Evolutionary conservation across 257 asterid genomes (phyloP), one percentile per base, ranked within the genome.

Genomic region (Capsicum chinense): DNA sequence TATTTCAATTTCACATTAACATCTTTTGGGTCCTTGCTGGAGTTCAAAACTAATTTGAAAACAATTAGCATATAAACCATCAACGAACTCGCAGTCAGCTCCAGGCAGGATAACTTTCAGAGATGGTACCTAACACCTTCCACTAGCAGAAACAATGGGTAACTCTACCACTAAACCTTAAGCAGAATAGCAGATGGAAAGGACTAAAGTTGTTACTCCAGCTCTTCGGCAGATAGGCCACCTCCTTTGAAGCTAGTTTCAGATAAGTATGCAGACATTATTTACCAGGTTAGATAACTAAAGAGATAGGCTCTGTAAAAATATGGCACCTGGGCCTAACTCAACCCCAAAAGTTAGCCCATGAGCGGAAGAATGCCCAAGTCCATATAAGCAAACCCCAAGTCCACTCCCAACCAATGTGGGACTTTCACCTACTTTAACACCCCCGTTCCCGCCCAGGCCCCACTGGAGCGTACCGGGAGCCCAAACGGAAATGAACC

Each of bases 81-180:
- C 63, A 33, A 76, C 54, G 81, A 74, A 52, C 80, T 19, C 80
- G 42, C 79, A 74, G 80, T 74, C 60, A 74, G 62, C 56, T 19
- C 39, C 58, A 74, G 3, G 62, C 58, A 74, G 60, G 60, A 74
- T 21, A 19, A 74, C 16, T 74, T 74, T 74, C 44, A 74, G 62
- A 76, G 39, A 69, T 37, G 26, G 50, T 37, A 70, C 79, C 5
- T 42, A 62, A 50, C 81, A 74, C 62, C 14, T 50, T 11, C n/a
- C 81, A 50, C 42, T 74, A 48, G 62, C 62, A 74, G 62, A 52
- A 13, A 74, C 50, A 21, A 5, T 19, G 19, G 44, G 44, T 12
- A 50, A 50, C 60, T 50, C 57, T 21, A 74, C 80, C 39, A 48
- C 12, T 10, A 47, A 44, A 48, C 15, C 80, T 48, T 50, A 4